Evolutionary conservation across 2,329 filamentous ascomycete species (phyloP).

Genomic region (Aspergillus hortae): DNA sequence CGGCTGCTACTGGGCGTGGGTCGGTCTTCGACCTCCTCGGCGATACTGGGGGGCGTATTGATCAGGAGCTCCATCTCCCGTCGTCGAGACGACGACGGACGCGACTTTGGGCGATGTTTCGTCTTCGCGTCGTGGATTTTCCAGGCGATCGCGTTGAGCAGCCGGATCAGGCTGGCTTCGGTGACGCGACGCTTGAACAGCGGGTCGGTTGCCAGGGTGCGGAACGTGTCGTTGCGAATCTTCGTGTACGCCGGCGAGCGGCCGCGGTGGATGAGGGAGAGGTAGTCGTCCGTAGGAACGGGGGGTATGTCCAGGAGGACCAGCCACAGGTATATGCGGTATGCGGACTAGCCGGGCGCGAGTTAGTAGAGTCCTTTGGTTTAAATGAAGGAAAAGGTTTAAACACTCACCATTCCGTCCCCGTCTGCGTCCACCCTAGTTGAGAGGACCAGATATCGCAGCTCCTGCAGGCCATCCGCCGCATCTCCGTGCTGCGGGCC

Average conservation of each 20-base stretch:
- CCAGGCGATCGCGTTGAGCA: conserved; percentile 95
- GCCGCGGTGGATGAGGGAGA: conserved; percentile 84
- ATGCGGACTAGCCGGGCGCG: conserved; percentile 63
- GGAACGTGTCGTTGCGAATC: conserved; percentile 97
- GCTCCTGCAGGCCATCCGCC: conserved; percentile 40
- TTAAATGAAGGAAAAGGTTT: not conserved
- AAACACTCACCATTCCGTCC: conserved; percentile 49
- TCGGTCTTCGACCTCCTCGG: conserved; percentile 42
- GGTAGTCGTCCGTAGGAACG: conserved; percentile 81
- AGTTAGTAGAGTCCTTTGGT: conserved; percentile 4
- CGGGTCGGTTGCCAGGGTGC: conserved; percentile 93
- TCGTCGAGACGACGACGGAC: conserved; percentile 41
- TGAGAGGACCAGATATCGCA: conserved; percentile 49
- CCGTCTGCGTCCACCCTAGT: conserved; percentile 49
- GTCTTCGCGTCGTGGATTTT: conserved; percentile 75
- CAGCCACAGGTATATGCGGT: conserved; percentile 94
- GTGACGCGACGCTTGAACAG: conserved; percentile 93
- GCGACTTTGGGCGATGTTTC: conserved; percentile 49
- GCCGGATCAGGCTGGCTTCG: conserved; percentile 88
- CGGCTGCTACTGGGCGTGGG: conserved; percentile 14
- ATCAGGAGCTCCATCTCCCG: conserved; percentile 45
- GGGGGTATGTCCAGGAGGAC: conserved; percentile 86
- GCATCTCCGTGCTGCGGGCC: conserved; percentile 70
- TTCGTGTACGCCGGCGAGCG: conserved; percentile 94
- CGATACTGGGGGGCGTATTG: conserved; percentile 35